Evolutionary conservation across 2,329 filamentous ascomycete species (phyloP), one percentile per base, ranked within the genome.

Genomic region (Gaeumannomyces sp.): DNA sequence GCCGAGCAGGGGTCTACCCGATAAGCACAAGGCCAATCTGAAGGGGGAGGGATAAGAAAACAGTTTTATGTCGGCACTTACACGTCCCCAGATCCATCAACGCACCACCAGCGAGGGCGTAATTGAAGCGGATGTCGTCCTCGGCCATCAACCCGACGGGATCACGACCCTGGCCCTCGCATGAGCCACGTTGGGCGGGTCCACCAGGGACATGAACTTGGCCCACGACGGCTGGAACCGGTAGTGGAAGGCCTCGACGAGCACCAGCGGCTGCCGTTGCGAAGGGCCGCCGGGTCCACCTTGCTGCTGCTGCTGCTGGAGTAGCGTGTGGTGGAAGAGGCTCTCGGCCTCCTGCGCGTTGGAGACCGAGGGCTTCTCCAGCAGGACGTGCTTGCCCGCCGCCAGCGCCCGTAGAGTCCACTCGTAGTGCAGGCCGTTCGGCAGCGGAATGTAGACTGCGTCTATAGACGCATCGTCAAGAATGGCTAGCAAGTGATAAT

Each of bases 351-450:
- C 88, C 65, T 83, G 80, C 1, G 83, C 80, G 1, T 87, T 90
- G n/a, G 90, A 88, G 13, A 91, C 89, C 73, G 94, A 93, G 3
- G 91, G 91, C 79, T 94, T 94, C 79, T 94, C 91, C 61, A 90
- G 89, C 63, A 94, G 80, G 35, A 93, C 89, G 74, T 94, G 88
- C 79, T 93, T 93, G 70, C 88, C 88, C 11, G 83, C 80, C 72
- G 88, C 81, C 60, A 94, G 80, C 0, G 88, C 87, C 62, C 83
- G 75, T 74, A 86, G 87, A 45, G 86, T 80, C 69, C 92, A 80
- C 22, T 80, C 74, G 72, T 86, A 90, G 78, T 94, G 91, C 14
- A 79, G 70, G 5, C 74, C 73, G 63, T 76, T 76, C 7, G 79
- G 79, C 4, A 85, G 74, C 8, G 81, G 76, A 65, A 85, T 81